Percentiles rank a stretch among this genome's conserved stretches.
Conservation (phyloP, 768 basidiomycete species). For the Candolleomyces aberdarensis region DNA sequence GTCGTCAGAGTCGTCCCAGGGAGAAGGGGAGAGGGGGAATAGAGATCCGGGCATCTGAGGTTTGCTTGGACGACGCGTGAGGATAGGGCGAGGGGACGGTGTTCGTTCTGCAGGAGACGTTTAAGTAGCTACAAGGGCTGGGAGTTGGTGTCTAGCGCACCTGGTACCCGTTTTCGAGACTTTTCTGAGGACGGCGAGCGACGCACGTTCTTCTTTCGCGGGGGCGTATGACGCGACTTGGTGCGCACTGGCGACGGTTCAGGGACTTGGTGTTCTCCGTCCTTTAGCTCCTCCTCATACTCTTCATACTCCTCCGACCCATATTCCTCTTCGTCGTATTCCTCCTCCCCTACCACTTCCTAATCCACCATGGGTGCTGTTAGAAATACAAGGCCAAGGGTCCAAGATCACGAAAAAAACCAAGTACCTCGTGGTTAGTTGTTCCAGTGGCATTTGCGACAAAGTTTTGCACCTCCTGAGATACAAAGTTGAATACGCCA, state of each 20-base stretch:
- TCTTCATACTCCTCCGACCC: conserved; percentile 1
- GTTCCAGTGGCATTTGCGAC: conserved; percentile 60
- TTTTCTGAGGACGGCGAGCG: not conserved
- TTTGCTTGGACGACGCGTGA: conserved; percentile 14
- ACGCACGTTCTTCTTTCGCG: not conserved
- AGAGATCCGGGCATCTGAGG: conserved; percentile 78
- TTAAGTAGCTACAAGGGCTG: not conserved
- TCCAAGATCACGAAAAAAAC: not conserved
- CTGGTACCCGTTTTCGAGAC: not conserved
- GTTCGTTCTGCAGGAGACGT: conserved; percentile 7
- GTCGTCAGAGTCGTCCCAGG: conserved; percentile 26
- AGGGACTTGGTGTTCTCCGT: conserved; percentile 1
- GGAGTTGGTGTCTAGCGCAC: not conserved
- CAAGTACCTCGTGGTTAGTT: not conserved
- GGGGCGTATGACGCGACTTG: not conserved
- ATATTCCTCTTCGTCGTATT: conserved; percentile 13
- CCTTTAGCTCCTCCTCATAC: conserved; percentile 2
- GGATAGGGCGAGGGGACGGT: conserved; percentile 24
- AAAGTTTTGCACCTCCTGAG: conserved; percentile 70
- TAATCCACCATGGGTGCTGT: not conserved
- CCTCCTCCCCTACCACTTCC: conserved; percentile 6
- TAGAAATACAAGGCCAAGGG: not conserved
- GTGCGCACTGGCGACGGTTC: not conserved
- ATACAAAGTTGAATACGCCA: conserved; percentile 66
- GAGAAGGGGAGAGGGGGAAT: conserved; percentile 70